A percentile compares a stretch with the other conserved stretches of the same genome.
Evolutionary conservation across 2,329 filamentous ascomycete species (phyloP).

Genomic region (Aspergillus sp.): DNA sequence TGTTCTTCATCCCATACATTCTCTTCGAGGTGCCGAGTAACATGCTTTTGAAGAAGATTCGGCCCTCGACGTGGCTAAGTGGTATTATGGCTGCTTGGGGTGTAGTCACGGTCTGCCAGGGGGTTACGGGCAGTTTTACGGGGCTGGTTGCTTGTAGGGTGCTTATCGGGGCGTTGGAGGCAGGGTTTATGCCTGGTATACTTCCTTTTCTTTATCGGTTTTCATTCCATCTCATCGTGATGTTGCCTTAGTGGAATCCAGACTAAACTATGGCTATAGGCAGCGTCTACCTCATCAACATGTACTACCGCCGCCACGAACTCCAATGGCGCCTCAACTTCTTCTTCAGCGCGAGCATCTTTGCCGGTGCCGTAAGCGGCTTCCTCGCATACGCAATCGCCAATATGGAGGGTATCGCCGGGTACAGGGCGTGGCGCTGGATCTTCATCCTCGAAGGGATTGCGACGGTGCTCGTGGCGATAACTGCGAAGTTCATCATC

Average conservation of each 20-base stretch:
- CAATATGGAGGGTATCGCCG: conserved; percentile 17
- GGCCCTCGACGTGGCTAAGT: conserved; percentile 21
- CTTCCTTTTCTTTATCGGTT: neutral
- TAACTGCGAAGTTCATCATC: conserved; percentile 21
- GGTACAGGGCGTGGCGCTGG: conserved; percentile 24
- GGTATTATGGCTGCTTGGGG: conserved; percentile 25
- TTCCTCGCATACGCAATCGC: conserved; percentile 18
- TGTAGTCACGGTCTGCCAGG: conserved; percentile 23
- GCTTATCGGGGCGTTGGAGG: conserved; percentile 22
- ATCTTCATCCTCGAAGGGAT: conserved; percentile 24
- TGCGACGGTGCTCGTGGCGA: conserved; percentile 18
- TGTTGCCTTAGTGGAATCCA: neutral
- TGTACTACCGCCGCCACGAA: conserved; percentile 24
- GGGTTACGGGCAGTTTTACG: conserved; percentile 16
- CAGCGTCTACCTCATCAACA: conserved; percentile 22
- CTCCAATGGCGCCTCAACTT: conserved; percentile 21
- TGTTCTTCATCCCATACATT: conserved; percentile 25
- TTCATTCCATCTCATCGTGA: too few species aligned
- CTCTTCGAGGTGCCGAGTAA: conserved; percentile 24
- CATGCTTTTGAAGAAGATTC: conserved; percentile 21
- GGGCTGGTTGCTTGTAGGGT: conserved; percentile 24
- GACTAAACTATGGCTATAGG: neutral
- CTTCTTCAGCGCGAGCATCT: conserved; percentile 24
- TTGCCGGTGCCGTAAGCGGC: conserved; percentile 22
- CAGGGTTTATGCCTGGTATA: conserved; percentile 23